Percentiles rank a stretch among this genome's conserved stretches.
These are phyloP conservation scores for Mycosarcoma mackinlayi DNA, from an alignment of 1,284 basidiomycete species.

Conservation along the genomic window DNA sequence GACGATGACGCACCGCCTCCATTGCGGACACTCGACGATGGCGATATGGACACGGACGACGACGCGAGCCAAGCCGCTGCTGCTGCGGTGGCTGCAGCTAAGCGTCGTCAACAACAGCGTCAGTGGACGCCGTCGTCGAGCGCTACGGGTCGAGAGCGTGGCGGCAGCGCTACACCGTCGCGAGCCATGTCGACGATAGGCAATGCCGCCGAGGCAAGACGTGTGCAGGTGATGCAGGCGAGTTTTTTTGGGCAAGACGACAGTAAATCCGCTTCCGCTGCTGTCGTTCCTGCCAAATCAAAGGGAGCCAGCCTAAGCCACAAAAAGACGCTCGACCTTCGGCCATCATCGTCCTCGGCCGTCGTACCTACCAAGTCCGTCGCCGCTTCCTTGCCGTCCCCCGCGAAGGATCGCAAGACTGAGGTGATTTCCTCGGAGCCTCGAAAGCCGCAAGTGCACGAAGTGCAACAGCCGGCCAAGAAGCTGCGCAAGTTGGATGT, in stretches of 20 bases:
- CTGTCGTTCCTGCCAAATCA: constrained; percentile 47
- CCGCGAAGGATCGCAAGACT: constrained; percentile 8
- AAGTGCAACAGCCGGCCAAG: constrained; percentile 41
- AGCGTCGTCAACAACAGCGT: constrained; percentile 37
- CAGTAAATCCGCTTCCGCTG: constrained; percentile 53
- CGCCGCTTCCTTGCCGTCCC: neutral
- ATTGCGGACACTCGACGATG: constrained; percentile 38
- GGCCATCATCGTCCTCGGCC: constrained; percentile 8
- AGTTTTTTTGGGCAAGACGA: constrained; percentile 67
- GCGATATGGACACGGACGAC: constrained; percentile 46
- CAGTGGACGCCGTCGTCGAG: constrained; percentile 41
- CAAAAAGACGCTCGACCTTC: constrained; percentile 30
- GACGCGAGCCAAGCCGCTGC: constrained; percentile 33
- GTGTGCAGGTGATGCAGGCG: constrained; percentile 68
- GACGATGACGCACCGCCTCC: constrained; percentile 53
- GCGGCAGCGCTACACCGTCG: constrained; percentile 40
- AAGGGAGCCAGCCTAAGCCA: constrained; percentile 43
- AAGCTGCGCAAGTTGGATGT: constrained; percentile 56
- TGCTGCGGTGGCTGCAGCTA: constrained; percentile 32
- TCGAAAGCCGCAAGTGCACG: constrained; percentile 13
- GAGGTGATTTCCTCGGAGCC: constrained; percentile 9
- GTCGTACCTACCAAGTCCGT: constrained; percentile 7
- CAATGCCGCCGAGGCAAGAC: constrained; percentile 51
- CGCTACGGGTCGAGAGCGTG: constrained; percentile 32
- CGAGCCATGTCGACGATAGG: constrained; percentile 46